Evolutionary conservation across 805 yeast genomes (phyloP), one percentile per base, ranked within the genome.

Genomic region (Saturnispora halmiae): DNA sequence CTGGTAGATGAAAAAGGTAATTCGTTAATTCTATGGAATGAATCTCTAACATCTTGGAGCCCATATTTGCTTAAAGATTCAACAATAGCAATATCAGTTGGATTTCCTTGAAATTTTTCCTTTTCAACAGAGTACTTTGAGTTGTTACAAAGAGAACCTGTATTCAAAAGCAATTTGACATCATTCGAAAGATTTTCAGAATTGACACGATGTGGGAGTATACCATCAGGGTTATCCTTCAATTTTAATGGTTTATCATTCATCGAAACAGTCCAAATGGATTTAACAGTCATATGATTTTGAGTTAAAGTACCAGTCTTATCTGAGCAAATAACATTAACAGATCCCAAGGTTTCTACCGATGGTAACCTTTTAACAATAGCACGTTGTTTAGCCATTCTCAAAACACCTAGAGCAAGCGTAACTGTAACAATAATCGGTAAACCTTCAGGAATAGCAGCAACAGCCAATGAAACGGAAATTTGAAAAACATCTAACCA

Each of bases 401-500:
- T 73, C 50, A 92, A 68, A 33, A 92, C 98, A 37, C 98, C 98
- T 18, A 92, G 68, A 0, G 98, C 99, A 47, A 92, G 68, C 0
- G 98, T 92, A 8, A 92, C 98, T 5, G 99, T 90, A 31, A 92
- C 98, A 59, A 92, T 92, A 53, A 92, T 92, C 1, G 99, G 98
- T 50, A 92, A 72, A 41, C 99, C 99, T 63, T 92, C 99, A 4
- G 99, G 99, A 52, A 92, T 92, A 3, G 98, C 98, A 38, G 99
- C 99, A 15, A 92, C 99, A 3, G 98, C 99, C 47, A 92, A 69
- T 2, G 96, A 87, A 8, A 92, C 99, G 1, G 96, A 85, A 44
- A 92, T 87, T 60, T 90, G 96, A 64, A 92, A 90, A 96, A 94
- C 92, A 48, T 92, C 97, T 43, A 92, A 71, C 96, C 96, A 88